Evolutionary conservation across 1,284 basidiomycete genomes (phyloP).

Genomic region (Grifola frondosa): DNA sequence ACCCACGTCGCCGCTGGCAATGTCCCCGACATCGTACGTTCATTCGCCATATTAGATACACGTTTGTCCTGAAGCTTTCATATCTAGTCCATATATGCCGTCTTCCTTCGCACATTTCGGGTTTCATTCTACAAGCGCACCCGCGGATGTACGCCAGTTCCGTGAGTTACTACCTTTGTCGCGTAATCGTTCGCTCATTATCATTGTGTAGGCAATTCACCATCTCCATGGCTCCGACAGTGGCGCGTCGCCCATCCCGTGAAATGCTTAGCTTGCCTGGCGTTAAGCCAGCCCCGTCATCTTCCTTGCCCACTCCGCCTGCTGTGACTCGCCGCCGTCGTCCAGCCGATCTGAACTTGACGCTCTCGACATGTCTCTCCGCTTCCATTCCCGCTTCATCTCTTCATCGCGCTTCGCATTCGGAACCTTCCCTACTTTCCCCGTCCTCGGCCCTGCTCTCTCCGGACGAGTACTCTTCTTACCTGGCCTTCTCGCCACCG

Average conservation of each 20-base stretch:
- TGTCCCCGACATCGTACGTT: constrained; percentile 24
- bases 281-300: constrained; percentile 58
- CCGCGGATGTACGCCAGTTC: not conserved
- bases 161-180: too few relatives aligned
- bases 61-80: not conserved
- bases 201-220: not conserved
- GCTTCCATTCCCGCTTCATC: constrained; percentile 12
- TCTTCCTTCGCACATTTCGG: constrained; percentile 16
- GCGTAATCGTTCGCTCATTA: too few relatives aligned
- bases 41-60: not conserved
- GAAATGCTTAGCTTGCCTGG: constrained; percentile 57
- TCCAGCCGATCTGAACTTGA: constrained; percentile 23
- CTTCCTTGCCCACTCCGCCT: constrained; percentile 35
- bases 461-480: constrained; percentile 21
- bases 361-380: constrained; percentile 22
- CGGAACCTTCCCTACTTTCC: constrained; percentile 39
- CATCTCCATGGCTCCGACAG: too few relatives aligned
- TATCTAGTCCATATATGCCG: constrained; percentile 6
- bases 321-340: constrained; percentile 12
- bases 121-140: constrained; percentile 3
- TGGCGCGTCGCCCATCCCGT: constrained; percentile 38
- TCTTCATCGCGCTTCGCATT: constrained; percentile 22
- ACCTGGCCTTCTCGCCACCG: constrained; percentile 24
- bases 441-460: constrained; percentile 23
- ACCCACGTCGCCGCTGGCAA: constrained; percentile 20